Evolutionary conservation across 2,329 filamentous ascomycete genomes (phyloP).

Genomic region (Hortaea sp.): DNA sequence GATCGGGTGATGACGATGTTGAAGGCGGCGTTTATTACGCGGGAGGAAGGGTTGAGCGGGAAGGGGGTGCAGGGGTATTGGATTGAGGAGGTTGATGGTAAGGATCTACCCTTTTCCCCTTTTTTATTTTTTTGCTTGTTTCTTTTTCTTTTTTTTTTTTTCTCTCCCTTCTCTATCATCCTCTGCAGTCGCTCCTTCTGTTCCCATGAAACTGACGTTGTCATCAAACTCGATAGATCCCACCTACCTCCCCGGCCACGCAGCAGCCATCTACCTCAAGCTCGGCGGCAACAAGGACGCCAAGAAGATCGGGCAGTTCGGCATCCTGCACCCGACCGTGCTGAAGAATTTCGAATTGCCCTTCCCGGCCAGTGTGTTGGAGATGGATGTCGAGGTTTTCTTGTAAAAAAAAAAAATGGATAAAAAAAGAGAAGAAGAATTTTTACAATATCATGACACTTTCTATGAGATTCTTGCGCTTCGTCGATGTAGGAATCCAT

Average conservation of each 20-base stretch:
- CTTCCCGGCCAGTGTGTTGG: constrained; percentile 87
- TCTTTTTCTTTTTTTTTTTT: no score
- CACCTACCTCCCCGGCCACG: constrained; percentile 86
- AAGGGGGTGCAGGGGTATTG: constrained; percentile 58
- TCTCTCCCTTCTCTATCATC: no score
- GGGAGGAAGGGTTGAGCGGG: constrained; percentile 55
- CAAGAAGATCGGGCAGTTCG: constrained; percentile 74
- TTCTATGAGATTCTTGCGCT: no score
- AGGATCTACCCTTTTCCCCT: constrained; percentile 16
- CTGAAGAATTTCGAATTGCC: constrained; percentile 87
- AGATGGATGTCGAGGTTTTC: constrained; percentile 91
- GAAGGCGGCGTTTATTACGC: constrained; percentile 66
- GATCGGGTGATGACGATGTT: constrained; percentile 92
- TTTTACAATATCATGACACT: no score
- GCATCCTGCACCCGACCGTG: constrained; percentile 86
- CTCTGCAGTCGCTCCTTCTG: no score
- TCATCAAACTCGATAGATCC: constrained; percentile 33
- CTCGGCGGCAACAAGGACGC: constrained; percentile 55
- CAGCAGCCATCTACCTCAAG: constrained; percentile 72
- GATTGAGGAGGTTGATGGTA: constrained; percentile 82
- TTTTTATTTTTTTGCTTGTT: no score
- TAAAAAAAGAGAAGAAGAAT: no score
- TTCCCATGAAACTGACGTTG: no score
- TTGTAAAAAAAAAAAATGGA: constrained; percentile 45
- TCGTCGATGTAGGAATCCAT: no score